phyloP scores from a whole-genome alignment of 2,329 filamentous ascomycete genomes.

The Fusarium chlamydosporum region DNA sequence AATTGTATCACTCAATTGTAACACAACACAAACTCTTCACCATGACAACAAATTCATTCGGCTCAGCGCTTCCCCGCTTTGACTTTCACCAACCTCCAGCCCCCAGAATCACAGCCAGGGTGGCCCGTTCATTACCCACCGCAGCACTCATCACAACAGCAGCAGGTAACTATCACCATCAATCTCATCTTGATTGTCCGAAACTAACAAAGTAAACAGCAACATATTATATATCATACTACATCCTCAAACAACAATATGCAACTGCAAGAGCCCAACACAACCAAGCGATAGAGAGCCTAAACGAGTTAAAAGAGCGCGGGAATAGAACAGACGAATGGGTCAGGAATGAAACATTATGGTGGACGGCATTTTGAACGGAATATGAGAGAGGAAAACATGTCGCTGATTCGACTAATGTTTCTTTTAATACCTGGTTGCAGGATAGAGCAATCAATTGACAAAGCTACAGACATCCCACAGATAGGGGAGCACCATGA shows the following conservation, averaged over 20 bases:
- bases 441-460: too few species aligned
- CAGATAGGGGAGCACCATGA: too few species aligned
- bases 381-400: background rate
- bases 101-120: constrained; percentile 1
- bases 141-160: constrained; percentile 15
- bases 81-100: constrained; percentile 3
- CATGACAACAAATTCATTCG: constrained; percentile 23
- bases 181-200: accelerated
- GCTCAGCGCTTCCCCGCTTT: constrained; percentile 5
- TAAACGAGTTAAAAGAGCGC: background rate
- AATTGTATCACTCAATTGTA: background rate
- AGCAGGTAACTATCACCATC: background rate
- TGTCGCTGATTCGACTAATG: too few species aligned
- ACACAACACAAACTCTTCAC: background rate
- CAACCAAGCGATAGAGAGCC: background rate
- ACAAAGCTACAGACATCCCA: too few species aligned
- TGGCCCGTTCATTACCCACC: constrained; percentile 5
- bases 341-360: background rate
- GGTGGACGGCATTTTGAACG: constrained; percentile 13
- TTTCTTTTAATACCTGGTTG: too few species aligned
- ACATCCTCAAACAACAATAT: constrained; percentile 1
- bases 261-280: background rate
- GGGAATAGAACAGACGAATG: background rate
- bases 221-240: background rate
- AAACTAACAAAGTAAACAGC: background rate